Conservation (phyloP, 2,329 filamentous ascomycete genomes). For the Ceratocystis colombiana region DNA sequence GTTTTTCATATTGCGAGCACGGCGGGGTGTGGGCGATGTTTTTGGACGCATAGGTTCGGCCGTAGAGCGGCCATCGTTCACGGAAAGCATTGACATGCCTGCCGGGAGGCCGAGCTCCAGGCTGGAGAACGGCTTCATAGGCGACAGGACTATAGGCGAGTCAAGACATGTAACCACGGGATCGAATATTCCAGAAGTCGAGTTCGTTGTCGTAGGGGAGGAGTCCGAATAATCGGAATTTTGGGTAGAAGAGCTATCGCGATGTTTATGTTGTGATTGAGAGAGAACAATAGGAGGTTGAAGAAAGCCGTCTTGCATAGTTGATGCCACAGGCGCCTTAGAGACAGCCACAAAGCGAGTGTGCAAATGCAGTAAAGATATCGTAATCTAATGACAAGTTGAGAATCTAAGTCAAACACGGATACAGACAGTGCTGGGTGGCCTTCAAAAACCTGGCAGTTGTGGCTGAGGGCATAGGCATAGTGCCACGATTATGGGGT, state of each 20-base stretch:
- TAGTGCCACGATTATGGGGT: too few relatives aligned
- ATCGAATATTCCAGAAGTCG: constrained; percentile 80
- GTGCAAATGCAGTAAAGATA: background rate
- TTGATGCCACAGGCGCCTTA: background rate
- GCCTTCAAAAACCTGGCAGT: too few relatives aligned
- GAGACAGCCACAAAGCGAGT: background rate
- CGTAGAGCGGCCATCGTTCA: constrained; percentile 34
- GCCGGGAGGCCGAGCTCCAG: constrained; percentile 42
- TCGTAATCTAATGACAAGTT: too few relatives aligned
- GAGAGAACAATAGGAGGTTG: background rate
- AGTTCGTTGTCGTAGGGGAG: constrained; percentile 88
- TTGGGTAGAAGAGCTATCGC: constrained; percentile 48
- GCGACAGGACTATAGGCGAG: constrained; percentile 66
- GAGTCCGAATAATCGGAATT: constrained; percentile 81
- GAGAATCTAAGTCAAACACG: too few relatives aligned
- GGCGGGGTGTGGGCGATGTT: constrained; percentile 59
- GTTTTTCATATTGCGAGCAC: constrained; percentile 74
- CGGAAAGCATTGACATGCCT: constrained; percentile 33
- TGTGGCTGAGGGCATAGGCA: too few relatives aligned
- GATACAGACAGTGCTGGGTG: too few relatives aligned
- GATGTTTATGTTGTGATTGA: constrained; percentile 24
- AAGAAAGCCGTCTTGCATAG: background rate
- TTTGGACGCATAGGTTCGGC: constrained; percentile 45
- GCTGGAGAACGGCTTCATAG: constrained; percentile 58
- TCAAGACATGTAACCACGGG: constrained; percentile 88